Conservation (phyloP, 75 land plant genomes). For the Picea glauca region DNA sequence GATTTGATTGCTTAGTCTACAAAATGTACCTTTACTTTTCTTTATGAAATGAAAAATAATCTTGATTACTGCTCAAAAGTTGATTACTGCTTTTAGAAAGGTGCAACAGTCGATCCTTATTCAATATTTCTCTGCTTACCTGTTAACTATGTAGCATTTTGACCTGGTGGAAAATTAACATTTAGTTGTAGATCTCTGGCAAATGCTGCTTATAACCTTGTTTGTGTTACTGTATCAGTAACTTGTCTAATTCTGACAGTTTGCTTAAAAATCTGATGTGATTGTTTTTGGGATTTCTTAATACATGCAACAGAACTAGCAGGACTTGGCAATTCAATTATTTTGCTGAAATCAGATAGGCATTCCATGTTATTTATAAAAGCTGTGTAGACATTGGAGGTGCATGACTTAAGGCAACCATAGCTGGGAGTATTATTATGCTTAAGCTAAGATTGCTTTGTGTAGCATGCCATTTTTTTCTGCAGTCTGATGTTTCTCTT, state of each 20-base stretch:
- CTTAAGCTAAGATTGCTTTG: neutral
- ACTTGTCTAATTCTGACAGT: neutral
- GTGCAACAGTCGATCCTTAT: neutral
- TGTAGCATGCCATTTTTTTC: neutral
- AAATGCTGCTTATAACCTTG: neutral
- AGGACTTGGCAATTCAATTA: too few species aligned
- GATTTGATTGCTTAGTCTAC: too few species aligned
- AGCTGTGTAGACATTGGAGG: neutral
- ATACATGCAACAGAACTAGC: neutral
- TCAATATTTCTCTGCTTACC: neutral
- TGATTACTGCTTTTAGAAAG: slow-evolving; percentile 3
- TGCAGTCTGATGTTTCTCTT: neutral
- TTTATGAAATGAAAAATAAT: too few species aligned
- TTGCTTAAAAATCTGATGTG: neutral
- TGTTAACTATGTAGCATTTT: neutral
- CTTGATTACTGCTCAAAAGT: neutral
- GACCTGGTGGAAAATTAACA: neutral
- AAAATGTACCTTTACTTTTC: too few species aligned
- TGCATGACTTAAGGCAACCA: neutral
- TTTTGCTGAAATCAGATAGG: too few species aligned
- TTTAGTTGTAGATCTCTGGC: neutral
- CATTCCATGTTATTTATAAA: neutral
- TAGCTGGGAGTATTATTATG: neutral
- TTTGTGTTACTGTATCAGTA: neutral
- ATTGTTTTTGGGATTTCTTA: neutral